A percentile compares a stretch with the other conserved stretches of the same genome.
Evolutionary conservation across 2,329 filamentous ascomycete genomes (phyloP).

Genomic region (Neonectria neomacrospora): DNA sequence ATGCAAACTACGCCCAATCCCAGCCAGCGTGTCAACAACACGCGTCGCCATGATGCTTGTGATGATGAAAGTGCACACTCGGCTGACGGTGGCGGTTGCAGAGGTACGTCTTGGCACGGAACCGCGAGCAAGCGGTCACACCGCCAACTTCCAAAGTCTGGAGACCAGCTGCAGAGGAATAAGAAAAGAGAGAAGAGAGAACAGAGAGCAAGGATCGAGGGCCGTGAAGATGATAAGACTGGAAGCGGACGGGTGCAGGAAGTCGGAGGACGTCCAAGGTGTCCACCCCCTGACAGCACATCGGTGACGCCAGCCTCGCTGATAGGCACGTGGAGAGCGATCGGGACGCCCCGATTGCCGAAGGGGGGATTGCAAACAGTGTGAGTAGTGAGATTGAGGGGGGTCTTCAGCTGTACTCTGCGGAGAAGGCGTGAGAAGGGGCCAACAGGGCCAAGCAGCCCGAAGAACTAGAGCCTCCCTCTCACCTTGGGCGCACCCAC

Average conservation of each 20-base stretch:
- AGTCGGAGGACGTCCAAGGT: background rate
- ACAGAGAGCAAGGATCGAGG: background rate
- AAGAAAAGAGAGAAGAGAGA: constrained; percentile 16
- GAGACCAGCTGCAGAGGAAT: background rate
- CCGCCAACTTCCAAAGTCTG: background rate
- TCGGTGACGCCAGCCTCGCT: background rate
- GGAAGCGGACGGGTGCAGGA: background rate
- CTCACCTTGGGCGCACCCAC: background rate
- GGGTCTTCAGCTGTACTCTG: background rate
- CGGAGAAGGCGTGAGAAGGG: background rate
- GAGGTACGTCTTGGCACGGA: background rate
- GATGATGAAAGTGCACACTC: background rate
- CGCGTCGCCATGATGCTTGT: background rate
- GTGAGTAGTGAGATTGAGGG: background rate
- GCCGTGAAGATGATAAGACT: background rate
- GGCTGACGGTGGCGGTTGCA: background rate
- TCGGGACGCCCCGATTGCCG: background rate
- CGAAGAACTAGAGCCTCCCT: background rate
- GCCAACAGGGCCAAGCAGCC: background rate
- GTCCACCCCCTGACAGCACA: background rate
- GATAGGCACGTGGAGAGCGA: background rate
- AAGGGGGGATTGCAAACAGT: background rate
- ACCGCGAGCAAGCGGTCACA: background rate
- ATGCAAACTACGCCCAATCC: background rate
- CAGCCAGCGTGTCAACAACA: background rate